These are phyloP conservation scores for Aspergillus latus DNA, from an alignment of 2,329 filamentous ascomycete genomes.

Conservation along the genomic window DNA sequence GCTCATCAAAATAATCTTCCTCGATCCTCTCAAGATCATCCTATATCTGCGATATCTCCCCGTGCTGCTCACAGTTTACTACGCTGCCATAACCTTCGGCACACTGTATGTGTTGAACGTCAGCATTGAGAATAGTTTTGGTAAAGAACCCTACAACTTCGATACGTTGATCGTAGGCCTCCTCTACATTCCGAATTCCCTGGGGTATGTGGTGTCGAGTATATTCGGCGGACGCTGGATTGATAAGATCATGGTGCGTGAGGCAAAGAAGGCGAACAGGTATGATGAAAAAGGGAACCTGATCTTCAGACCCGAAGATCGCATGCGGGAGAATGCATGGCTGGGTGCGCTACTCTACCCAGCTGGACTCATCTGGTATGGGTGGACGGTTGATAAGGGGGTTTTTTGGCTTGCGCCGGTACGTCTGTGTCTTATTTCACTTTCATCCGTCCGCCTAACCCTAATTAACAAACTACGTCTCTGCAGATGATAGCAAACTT, in stretches of 20 bases:
- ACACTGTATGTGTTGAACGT: conserved; percentile 77
- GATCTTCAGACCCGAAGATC: conserved; percentile 72
- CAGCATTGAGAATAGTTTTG: conserved; percentile 70
- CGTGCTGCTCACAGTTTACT: conserved; percentile 70
- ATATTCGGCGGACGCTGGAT: conserved; percentile 74
- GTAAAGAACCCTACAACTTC: conserved; percentile 66
- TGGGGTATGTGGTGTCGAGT: conserved; percentile 71
- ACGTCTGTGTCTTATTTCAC: conserved; percentile 4
- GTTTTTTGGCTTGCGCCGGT: conserved; percentile 62
- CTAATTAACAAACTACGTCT: neutral
- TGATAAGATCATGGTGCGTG: conserved; percentile 75
- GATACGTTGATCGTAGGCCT: conserved; percentile 68
- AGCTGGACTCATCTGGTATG: conserved; percentile 69
- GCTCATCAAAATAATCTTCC: conserved; percentile 59
- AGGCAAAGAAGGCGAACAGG: conserved; percentile 67
- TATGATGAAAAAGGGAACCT: conserved; percentile 67
- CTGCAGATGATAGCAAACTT: conserved; percentile 62
- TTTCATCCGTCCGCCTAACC: neutral
- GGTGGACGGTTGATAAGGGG: conserved; percentile 67
- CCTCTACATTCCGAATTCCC: conserved; percentile 71
- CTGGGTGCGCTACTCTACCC: conserved; percentile 71
- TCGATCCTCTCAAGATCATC: conserved; percentile 72
- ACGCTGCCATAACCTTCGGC: conserved; percentile 73
- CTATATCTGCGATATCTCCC: conserved; percentile 72
- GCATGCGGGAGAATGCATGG: conserved; percentile 81